Base-by-base conservation (phyloP, 148 eudicot species). In the Cornus suecica region DNA sequence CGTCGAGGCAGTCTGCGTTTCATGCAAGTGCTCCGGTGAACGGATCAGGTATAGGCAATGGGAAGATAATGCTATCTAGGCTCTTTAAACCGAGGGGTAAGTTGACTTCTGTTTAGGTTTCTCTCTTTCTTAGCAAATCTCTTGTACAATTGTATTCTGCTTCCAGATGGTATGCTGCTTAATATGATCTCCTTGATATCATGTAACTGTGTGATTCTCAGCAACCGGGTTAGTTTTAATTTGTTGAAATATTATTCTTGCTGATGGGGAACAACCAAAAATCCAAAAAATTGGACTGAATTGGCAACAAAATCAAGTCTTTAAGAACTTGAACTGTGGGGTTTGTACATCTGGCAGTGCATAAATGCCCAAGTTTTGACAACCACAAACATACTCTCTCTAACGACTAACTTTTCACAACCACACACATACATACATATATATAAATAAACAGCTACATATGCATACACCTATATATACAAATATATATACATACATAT, bases 1-100 rank as follows among this genome's bases (percentile, higher is more conserved):
- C 93, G 31, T 88, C 91, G 25, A 86, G 94, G 68, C 90, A 88
- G 45, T 93, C 97, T 7, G 91, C 94, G 5, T 90, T 92, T 74
- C 97, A 92, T 80, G 87, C 88, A 0, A 90, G 85, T 52, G 81
- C 78, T 70, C 85, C 91, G 15, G 83, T 76, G 27, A 82, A 75
- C 27, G 78, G 73, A 18, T 79, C 89, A 6, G 86, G 83, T 42
- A 32, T 85, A 2, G 70, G 71, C 65, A 80, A 88, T 52, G 93
- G 88, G 25, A 77, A 84, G 64, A 80, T 41, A 81, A 81, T 42
- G 83, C 68, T 61, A 77, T 87, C 71, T 82, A 81, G 83, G 87
- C 89, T 24, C 79, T 81, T 63, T 84, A 74, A 78, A 60, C n/a
- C 22, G 27, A 25, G 68, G 71, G 56, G 14, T 13, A 67, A 78